phyloP scores from a whole-genome alignment of 2,329 filamentous ascomycete species.

The Cladosporium sp. region DNA sequence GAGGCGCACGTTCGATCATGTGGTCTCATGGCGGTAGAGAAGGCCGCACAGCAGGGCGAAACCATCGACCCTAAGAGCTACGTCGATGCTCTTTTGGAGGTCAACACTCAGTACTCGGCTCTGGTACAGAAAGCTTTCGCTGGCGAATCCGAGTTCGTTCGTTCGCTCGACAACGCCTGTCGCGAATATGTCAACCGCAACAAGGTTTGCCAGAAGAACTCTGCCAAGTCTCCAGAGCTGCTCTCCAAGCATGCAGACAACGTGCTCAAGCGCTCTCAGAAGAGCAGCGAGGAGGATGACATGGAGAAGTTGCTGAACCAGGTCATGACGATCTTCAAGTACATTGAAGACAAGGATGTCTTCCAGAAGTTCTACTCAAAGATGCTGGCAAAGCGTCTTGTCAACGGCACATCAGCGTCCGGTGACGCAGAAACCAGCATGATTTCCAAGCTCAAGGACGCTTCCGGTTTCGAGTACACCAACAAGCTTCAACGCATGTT shows the following conservation, averaged over 20 bases:
- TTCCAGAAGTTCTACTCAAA: slow-evolving; percentile 99
- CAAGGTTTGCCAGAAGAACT: slow-evolving; percentile 87
- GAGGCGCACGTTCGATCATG: slow-evolving; percentile 90
- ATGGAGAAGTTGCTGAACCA: slow-evolving; percentile 82
- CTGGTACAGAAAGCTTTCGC: slow-evolving; percentile 90
- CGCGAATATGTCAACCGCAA: slow-evolving; percentile 98
- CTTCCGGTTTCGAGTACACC: slow-evolving; percentile 97
- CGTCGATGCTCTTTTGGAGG: slow-evolving; percentile 88
- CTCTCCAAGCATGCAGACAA: slow-evolving; percentile 94
- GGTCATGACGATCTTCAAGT: slow-evolving; percentile 99
- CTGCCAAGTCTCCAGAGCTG: slow-evolving; percentile 89
- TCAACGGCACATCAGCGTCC: slow-evolving; percentile 91
- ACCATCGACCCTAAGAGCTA: slow-evolving; percentile 94
- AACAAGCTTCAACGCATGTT: slow-evolving; percentile 99
- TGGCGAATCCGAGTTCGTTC: slow-evolving; percentile 93
- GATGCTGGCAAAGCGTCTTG: slow-evolving; percentile 89
- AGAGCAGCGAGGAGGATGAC: slow-evolving; percentile 88
- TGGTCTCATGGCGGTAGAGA: slow-evolving; percentile 80
- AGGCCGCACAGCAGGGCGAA: slow-evolving; percentile 82
- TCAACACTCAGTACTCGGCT: slow-evolving; percentile 87
- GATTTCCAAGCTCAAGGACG: slow-evolving; percentile 98
- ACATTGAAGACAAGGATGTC: slow-evolving; percentile 99
- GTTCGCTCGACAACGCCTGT: slow-evolving; percentile 93
- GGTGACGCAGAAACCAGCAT: slow-evolving; percentile 98
- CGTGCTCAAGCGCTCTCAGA: slow-evolving; percentile 85